Base-by-base conservation (phyloP, 805 yeast genomes). In the Kazachstania taianensis region DNA sequence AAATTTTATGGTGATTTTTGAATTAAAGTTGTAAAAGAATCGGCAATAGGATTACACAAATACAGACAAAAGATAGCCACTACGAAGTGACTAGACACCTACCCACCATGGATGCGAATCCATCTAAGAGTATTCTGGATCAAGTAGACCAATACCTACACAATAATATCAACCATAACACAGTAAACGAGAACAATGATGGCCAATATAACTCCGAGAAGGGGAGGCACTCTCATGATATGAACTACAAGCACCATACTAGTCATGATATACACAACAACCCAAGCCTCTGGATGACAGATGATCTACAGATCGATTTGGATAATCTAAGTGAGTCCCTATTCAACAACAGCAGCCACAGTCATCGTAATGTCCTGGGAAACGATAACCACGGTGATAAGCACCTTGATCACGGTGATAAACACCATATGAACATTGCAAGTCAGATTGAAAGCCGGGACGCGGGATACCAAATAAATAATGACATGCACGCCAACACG, bases 121-220 rank as follows among this genome's bases (percentile, higher is more conserved):
- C 42, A n/a, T 44, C 53, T 1, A 47, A 42, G 28, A 51, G 58
- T 34, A 51, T 54, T 13, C 36, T 54, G 22, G 59, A 54, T 40
- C 59, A 54, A 30, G 59, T 54, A 3, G 55, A 52, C 24, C 46
- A 41, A 12, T 45, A 40, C 28, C 24, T 45, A 7, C 44, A 45
- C 20, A 43, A 42, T n/a, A 32, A 37, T 12, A 6, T n/a, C 19
- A 25, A 17, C 22, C 26, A 17, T 13, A n/a, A 4, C 17, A 24
- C 18, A 17, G n/a, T n/a, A n/a, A n/a, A n/a, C n/a, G 20, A 33
- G 13, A 24, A 22, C 24, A 23, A 23, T 5, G 33, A 32, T 13
- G 12, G 22, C 14, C 30, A 25, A 6, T 25, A 17, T 14, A 17
- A 20, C 14, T 14, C 17, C 24, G 29, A 9, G 14, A 16, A 9